Evolutionary conservation across 768 basidiomycete genomes (phyloP).

Genomic region (Tricholoma terreum): DNA sequence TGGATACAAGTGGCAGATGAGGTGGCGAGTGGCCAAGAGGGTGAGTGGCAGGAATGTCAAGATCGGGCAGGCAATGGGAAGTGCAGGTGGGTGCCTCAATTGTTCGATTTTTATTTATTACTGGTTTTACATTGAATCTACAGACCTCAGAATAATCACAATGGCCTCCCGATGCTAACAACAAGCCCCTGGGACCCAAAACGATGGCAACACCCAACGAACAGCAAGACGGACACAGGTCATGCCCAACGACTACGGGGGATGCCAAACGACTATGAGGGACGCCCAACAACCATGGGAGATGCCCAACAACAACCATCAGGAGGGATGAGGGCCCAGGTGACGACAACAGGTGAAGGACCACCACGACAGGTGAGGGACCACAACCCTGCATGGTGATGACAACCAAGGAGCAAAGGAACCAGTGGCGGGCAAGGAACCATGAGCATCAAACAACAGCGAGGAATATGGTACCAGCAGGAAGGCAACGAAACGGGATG

Average conservation of each 20-base stretch:
- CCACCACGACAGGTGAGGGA: background rate
- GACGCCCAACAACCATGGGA: no score
- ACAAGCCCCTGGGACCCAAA: background rate
- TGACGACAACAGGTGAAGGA: background rate
- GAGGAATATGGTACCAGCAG: background rate
- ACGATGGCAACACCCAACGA: no score
- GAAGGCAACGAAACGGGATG: background rate
- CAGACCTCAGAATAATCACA: background rate
- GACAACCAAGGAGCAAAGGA: background rate
- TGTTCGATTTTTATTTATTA: no score
- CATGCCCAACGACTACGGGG: no score
- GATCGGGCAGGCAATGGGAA: no score
- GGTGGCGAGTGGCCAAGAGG: no score
- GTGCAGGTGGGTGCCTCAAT: no score
- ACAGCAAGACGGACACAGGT: background rate
- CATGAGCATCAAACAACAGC: background rate
- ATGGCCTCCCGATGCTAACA: background rate
- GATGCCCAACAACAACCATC: background rate
- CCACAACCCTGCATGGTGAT: background rate
- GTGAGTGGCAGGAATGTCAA: no score
- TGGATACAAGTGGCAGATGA: no score
- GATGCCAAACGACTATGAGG: no score
- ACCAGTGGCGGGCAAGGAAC: background rate
- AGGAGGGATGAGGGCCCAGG: no score
- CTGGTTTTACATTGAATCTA: no score